These are phyloP conservation scores for Pseudomicrostroma phylloplanum DNA, from an alignment of 1,284 basidiomycete genomes.

Conservation along the genomic window DNA sequence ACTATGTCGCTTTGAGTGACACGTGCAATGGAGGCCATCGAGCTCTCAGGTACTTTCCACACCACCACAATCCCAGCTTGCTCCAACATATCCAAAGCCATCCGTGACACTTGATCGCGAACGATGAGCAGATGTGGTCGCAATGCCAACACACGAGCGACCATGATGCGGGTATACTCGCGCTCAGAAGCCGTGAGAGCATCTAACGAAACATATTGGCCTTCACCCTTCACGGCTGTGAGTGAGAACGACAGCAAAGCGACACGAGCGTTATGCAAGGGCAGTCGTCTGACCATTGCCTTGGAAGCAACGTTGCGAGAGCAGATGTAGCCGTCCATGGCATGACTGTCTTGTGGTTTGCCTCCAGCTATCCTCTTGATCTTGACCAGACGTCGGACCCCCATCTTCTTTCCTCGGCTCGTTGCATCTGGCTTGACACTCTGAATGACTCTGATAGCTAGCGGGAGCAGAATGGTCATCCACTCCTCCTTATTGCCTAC, in stretches of 20 bases:
- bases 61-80: conserved; percentile 85
- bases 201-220: conserved; percentile 80
- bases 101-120: conserved; percentile 81
- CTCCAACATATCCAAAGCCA: conserved; percentile 84
- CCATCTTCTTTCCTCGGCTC: conserved; percentile 70
- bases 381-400: conserved; percentile 90
- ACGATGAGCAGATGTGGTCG: conserved; percentile 89
- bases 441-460: conserved; percentile 37
- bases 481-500: conserved; percentile 32
- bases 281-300: conserved; percentile 56
- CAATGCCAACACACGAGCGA: conserved; percentile 78
- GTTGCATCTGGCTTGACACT: conserved; percentile 51
- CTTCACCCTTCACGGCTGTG: conserved; percentile 61
- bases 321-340: conserved; percentile 2
- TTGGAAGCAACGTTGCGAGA: conserved; percentile 80
- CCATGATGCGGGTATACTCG: conserved; percentile 84
- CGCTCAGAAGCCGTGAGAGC: conserved; percentile 89
- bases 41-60: conserved; percentile 77
- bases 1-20: conserved; percentile 94
- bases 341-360: conserved; percentile 71
- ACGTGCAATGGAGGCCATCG: conserved; percentile 77
- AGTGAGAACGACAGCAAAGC: conserved; percentile 94
- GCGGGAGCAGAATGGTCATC: conserved; percentile 37
- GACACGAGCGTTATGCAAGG: conserved; percentile 72
- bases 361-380: conserved; percentile 96